A percentile compares a stretch with the other conserved stretches of the same genome.
Evolutionary conservation across 2,329 filamentous ascomycete genomes (phyloP).

Genomic region (Aspergillus ochraceoroseus): DNA sequence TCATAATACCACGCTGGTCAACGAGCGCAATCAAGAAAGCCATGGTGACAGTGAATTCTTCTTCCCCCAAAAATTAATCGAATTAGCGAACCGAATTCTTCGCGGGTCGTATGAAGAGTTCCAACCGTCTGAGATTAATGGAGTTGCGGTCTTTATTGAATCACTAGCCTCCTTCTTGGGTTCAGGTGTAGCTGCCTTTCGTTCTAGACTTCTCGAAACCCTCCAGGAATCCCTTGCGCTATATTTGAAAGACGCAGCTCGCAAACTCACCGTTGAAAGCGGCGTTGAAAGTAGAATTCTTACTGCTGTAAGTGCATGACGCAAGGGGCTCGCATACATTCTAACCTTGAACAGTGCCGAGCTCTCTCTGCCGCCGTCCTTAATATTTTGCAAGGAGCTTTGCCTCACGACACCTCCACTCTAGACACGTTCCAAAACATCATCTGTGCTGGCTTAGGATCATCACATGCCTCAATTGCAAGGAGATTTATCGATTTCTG

Average conservation of each 20-base stretch:
- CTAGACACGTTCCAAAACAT: slow-evolving; percentile 52
- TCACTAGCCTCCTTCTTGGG: slow-evolving; percentile 52
- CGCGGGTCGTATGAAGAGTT: slow-evolving; percentile 51
- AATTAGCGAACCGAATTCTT: slow-evolving; percentile 53
- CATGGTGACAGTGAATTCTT: background rate
- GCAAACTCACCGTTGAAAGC: slow-evolving; percentile 26
- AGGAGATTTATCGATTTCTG: slow-evolving; percentile 57
- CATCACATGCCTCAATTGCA: slow-evolving; percentile 48
- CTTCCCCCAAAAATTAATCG: slow-evolving; percentile 56
- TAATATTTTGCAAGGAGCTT: slow-evolving; percentile 30
- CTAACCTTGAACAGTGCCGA: slow-evolving; percentile 32
- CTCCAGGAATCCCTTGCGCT: slow-evolving; percentile 49
- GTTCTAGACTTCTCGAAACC: slow-evolving; percentile 53
- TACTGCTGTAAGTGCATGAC: slow-evolving; percentile 32
- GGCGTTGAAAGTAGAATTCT: slow-evolving; percentile 31
- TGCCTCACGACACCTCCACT: slow-evolving; percentile 28
- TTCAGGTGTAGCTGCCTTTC: slow-evolving; percentile 48
- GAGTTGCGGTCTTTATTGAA: slow-evolving; percentile 49
- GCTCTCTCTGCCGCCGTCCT: slow-evolving; percentile 31
- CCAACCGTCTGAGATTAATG: slow-evolving; percentile 37
- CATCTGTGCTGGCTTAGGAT: slow-evolving; percentile 51
- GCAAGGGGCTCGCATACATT: slow-evolving; percentile 4
- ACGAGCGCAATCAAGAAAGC: background rate
- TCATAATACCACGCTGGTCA: slow-evolving; percentile 3
- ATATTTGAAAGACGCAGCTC: slow-evolving; percentile 35